A percentile compares a stretch with the other conserved stretches of the same genome.
Conservation (phyloP, 208 protist genomes). For the Strigomonas oncopelti region DNA sequence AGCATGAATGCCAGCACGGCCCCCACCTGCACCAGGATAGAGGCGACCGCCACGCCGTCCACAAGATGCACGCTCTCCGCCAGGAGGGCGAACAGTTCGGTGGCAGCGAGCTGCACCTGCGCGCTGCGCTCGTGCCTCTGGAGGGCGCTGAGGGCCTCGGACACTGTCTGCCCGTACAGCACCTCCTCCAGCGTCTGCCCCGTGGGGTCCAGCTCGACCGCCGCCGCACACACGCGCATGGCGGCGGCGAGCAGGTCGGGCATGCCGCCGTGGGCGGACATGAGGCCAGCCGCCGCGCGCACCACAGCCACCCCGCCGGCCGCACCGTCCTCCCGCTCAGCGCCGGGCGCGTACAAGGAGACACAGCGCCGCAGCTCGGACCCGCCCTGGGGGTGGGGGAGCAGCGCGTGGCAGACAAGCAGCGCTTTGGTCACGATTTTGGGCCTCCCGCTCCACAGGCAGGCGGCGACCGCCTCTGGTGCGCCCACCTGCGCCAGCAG, state of each 20-base stretch:
- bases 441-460: constrained; percentile 38
- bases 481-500: constrained; percentile 49
- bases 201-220: neutral
- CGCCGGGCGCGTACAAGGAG: constrained; percentile 1
- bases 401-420: constrained; percentile 30
- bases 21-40: constrained; percentile 49
- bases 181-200: constrained; percentile 20
- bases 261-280: constrained; percentile 11
- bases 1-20: constrained; percentile 40
- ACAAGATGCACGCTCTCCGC: constrained; percentile 19
- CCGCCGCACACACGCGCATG: constrained; percentile 8
- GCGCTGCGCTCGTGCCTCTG: constrained; percentile 25
- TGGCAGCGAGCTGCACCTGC: constrained; percentile 29
- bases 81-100: constrained; percentile 39
- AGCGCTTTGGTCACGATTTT: constrained; percentile 43
- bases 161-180: constrained; percentile 31
- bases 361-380: constrained; percentile 40
- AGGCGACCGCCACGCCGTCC: constrained; percentile 20
- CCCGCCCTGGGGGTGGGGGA: constrained; percentile 49
- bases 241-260: constrained; percentile 15
- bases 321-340: neutral
- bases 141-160: constrained; percentile 33
- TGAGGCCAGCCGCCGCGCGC: neutral
- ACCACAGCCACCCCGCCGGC: neutral
- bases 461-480: constrained; percentile 45